A percentile compares a stretch with the other conserved stretches of the same genome.
Evolutionary conservation across 2,329 filamentous ascomycete species (phyloP).

Genomic region (Aureobasidium leucospermi): DNA sequence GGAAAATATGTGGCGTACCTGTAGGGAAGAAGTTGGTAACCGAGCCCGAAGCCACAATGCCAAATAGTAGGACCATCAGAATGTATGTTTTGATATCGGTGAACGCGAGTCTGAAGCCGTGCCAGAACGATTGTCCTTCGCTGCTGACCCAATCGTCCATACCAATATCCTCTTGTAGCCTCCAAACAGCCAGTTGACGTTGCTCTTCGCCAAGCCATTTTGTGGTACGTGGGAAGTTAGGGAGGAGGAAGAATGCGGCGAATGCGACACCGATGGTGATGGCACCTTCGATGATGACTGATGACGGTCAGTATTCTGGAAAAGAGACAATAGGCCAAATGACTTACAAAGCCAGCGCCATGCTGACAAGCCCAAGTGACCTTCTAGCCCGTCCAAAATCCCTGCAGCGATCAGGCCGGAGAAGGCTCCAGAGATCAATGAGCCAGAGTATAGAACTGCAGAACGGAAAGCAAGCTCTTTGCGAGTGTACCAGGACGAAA

Average conservation of each 20-base stretch:
- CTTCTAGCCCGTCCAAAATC: conserved; percentile 36
- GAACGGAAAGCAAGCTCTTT: conserved; percentile 45
- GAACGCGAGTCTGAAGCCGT: conserved; percentile 26
- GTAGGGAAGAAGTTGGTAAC: conserved; percentile 30
- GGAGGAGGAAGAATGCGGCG: conserved; percentile 29
- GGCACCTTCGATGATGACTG: conserved; percentile 32
- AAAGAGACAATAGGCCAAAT: background rate
- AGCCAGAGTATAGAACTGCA: conserved; percentile 47
- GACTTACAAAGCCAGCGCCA: conserved; percentile 28
- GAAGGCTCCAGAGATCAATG: conserved; percentile 44
- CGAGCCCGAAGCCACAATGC: conserved; percentile 27
- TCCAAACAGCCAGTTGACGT: conserved; percentile 25
- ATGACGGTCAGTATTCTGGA: background rate
- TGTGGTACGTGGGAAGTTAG: conserved; percentile 31
- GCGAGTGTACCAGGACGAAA: conserved; percentile 48
- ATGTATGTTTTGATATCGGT: conserved; percentile 30
- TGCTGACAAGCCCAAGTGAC: conserved; percentile 24
- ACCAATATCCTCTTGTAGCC: conserved; percentile 28
- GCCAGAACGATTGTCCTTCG: conserved; percentile 26
- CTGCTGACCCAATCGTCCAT: conserved; percentile 23
- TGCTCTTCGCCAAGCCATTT: conserved; percentile 26
- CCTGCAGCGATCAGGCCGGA: conserved; percentile 49
- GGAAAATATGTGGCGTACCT: conserved; percentile 2
- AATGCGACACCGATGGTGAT: conserved; percentile 30
- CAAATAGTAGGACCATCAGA: conserved; percentile 29